Percentiles rank a stretch among this genome's conserved stretches.
These are phyloP conservation scores for Coemansia sp. DNA, from an alignment of 192 early-diverging fungal genomes.

Conservation along the genomic window DNA sequence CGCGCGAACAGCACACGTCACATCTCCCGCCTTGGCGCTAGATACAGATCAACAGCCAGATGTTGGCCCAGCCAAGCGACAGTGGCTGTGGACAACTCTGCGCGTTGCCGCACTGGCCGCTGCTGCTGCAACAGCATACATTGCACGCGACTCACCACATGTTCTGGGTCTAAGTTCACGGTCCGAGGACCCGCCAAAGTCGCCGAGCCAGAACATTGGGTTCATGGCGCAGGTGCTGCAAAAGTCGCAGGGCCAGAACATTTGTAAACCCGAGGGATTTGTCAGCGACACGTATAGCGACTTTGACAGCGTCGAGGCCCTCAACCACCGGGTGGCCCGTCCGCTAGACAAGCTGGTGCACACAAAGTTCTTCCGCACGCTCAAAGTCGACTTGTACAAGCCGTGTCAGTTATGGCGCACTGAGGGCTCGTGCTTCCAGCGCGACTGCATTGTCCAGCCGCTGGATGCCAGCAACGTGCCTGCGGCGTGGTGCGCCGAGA, in stretches of 20 bases:
- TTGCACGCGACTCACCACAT: conserved; percentile 43
- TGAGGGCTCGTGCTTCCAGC: conserved; percentile 75
- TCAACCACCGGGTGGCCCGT: conserved; percentile 71
- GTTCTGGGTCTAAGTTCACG: conserved; percentile 32
- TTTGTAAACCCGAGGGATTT: conserved; percentile 55
- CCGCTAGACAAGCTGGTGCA: conserved; percentile 75
- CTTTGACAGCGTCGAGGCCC: conserved; percentile 70
- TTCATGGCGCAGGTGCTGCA: conserved; percentile 58
- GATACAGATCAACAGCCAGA: neutral
- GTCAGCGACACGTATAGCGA: conserved; percentile 59
- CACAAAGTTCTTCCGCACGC: conserved; percentile 89
- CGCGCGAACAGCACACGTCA: neutral
- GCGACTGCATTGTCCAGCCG: conserved; percentile 83
- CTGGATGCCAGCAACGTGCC: conserved; percentile 70
- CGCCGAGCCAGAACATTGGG: conserved; percentile 47
- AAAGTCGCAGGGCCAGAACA: conserved; percentile 56
- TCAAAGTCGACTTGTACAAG: conserved; percentile 84
- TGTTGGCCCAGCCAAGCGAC: conserved; percentile 6
- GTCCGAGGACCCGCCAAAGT: conserved; percentile 4
- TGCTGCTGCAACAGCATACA: conserved; percentile 41
- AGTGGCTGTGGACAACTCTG: conserved; percentile 36
- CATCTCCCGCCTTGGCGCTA: neutral
- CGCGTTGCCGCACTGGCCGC: conserved; percentile 36
- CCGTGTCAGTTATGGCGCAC: conserved; percentile 91
- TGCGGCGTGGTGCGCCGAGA: conserved; percentile 55